Evolutionary conservation across 257 asterid genomes (phyloP), one percentile per base, ranked within the genome.

Genomic region (Agastache rugosa): DNA sequence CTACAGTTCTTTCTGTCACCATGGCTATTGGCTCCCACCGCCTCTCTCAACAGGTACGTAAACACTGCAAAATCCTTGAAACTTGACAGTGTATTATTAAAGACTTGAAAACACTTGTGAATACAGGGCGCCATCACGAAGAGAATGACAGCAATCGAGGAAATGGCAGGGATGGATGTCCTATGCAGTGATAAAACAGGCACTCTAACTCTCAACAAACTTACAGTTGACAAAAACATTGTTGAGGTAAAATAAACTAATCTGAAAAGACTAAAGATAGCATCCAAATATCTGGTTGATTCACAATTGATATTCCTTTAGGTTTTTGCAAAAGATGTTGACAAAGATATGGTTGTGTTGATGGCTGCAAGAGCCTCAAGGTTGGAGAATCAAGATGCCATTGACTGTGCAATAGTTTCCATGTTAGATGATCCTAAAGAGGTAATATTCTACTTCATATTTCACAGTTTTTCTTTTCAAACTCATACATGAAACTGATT

Each of bases 101-200:
- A 29, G 34, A 29, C 34, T 3, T 29, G 34, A 29, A 29, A 29
- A 29, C 5, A 29, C 34, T 29, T 29, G 34, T 29, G 34, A 29
- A 1, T 4, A 5, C 34, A 29, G 81, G 95, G 96, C 14, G 96
- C 96, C 47, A 90, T 88, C 20, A 90, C 96, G 6, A 90, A 90
- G 78, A 85, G 96, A 80, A 88, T 90, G 96, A 90, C 96, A 14
- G 96, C 96, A 12, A 90, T 90, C 7, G 95, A 90, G 66, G 96
- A 90, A 71, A 83, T 90, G 96, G 96, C 94, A 3, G 96, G 96
- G 31, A 90, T 90, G 96, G 96, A 90, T 74, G 96, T 90, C 11
- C 85, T 90, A 2, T 90, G 96, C 77, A 88, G 95, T 53, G 96
- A 90, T 69, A 90, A 88, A 79, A 90, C 96, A 5, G 96, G 96